These are phyloP conservation scores for Syncephalastrum racemosum DNA, from an alignment of 371 early-diverging fungal genomes.

Conservation along the genomic window DNA sequence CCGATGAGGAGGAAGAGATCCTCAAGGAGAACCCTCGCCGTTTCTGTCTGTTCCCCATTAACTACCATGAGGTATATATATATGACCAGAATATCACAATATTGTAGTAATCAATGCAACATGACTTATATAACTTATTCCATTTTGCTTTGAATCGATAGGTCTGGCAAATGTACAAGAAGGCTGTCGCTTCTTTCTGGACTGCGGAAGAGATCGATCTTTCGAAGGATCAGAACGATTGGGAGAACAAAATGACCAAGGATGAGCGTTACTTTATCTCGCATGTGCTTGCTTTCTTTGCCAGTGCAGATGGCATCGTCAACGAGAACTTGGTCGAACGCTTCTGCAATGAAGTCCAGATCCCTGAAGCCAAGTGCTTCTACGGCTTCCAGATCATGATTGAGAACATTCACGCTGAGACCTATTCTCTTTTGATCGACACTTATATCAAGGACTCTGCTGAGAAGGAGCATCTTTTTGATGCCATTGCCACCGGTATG, in stretches of 20 bases:
- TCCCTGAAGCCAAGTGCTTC: constrained; percentile 98
- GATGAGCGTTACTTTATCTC: constrained; percentile 98
- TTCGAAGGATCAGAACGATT: constrained; percentile 92
- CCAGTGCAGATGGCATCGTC: constrained; percentile 99
- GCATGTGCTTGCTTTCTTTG: constrained; percentile 99
- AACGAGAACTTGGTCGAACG: constrained; percentile 98
- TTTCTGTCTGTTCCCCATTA: constrained; percentile 95
- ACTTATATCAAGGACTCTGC: constrained; percentile 94
- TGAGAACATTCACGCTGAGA: constrained; percentile 99
- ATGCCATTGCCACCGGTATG: constrained; percentile 94
- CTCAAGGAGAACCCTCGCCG: constrained; percentile 76
- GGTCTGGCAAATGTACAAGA: constrained; percentile 99
- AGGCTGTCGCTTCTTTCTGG: constrained; percentile 99
- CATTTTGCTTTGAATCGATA: too few relatives aligned
- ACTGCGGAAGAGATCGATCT: constrained; percentile 99
- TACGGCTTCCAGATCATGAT: constrained; percentile 99
- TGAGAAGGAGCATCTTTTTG: constrained; percentile 91
- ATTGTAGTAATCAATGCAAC: background rate
- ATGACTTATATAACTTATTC: constrained; percentile 2
- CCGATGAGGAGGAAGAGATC: constrained; percentile 44
- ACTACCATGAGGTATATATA: constrained; percentile 81
- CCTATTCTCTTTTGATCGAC: constrained; percentile 98
- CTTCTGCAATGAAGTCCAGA: constrained; percentile 97
- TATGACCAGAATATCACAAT: too few relatives aligned
- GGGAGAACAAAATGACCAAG: constrained; percentile 89